Evolutionary conservation across 2,329 filamentous ascomycete species (phyloP).

Genomic region (Didymella segeticola): DNA sequence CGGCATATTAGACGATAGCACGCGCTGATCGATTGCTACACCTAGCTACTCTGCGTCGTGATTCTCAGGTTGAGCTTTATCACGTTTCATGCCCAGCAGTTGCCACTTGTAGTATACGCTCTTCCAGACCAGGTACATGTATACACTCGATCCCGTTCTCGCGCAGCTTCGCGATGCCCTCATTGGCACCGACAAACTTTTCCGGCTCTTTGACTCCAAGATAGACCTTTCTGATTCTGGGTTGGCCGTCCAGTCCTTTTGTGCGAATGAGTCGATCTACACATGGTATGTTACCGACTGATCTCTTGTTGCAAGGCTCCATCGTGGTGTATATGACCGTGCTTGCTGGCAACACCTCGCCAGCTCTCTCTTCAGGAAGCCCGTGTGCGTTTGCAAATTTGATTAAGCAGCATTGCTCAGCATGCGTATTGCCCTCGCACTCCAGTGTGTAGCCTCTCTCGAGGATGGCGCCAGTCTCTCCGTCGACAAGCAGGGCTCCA

Average conservation of each 20-base stretch:
- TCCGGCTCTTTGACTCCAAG: conserved; percentile 88
- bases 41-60: neutral
- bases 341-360: conserved; percentile 58
- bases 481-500: conserved; percentile 81
- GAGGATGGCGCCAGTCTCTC: conserved; percentile 65
- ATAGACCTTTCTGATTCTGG: conserved; percentile 77
- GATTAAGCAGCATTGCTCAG: conserved; percentile 87
- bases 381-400: conserved; percentile 63
- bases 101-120: conserved; percentile 80
- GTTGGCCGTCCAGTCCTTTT: conserved; percentile 53
- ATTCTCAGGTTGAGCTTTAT: too few species aligned
- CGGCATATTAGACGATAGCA: too few species aligned
- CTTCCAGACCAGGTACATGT: conserved; percentile 76
- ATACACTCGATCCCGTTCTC: conserved; percentile 76
- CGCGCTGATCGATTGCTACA: neutral
- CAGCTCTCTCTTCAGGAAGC: conserved; percentile 62
- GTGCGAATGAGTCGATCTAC: conserved; percentile 75
- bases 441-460: conserved; percentile 91
- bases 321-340: conserved; percentile 87
- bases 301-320: conserved; percentile 78
- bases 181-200: conserved; percentile 85
- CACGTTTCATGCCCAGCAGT: conserved; percentile 74
- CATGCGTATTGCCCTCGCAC: conserved; percentile 90
- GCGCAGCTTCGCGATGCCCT: conserved; percentile 73
- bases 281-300: conserved; percentile 78